Evolutionary conservation across 2,329 filamentous ascomycete species (phyloP).

Genomic region (Pyricularia pennisetigena): DNA sequence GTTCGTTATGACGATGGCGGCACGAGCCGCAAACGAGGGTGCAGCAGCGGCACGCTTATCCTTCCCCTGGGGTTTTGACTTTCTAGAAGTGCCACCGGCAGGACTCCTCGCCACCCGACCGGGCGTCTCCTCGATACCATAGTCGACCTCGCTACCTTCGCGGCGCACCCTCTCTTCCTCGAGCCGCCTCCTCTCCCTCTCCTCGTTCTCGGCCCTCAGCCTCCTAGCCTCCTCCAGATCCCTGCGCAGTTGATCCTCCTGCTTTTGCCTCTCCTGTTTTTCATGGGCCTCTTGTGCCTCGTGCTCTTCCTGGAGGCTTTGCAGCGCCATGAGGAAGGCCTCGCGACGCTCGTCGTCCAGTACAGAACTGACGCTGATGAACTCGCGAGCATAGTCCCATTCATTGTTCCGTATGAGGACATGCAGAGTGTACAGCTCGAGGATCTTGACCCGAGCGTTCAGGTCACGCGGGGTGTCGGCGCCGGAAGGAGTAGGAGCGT

Average conservation of each 20-base stretch:
- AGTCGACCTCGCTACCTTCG: slow-evolving; percentile 54
- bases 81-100: slow-evolving; percentile 1
- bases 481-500: slow-evolving; percentile 37
- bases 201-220: slow-evolving; percentile 48
- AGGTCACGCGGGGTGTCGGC: slow-evolving; percentile 79
- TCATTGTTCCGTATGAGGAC: slow-evolving; percentile 88
- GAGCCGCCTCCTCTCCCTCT: slow-evolving; percentile 38
- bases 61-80: slow-evolving; percentile 19
- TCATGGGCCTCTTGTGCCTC: slow-evolving; percentile 59
- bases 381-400: slow-evolving; percentile 91
- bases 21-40: slow-evolving; percentile 34
- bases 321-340: slow-evolving; percentile 76
- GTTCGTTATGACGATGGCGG: slow-evolving; percentile 41
- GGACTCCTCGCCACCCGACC: slow-evolving; percentile 20
- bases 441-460: slow-evolving; percentile 75
- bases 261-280: slow-evolving; percentile 44
- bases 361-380: slow-evolving; percentile 76
- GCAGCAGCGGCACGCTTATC: slow-evolving; percentile 19
- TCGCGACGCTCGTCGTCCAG: slow-evolving; percentile 89
- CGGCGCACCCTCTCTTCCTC: slow-evolving; percentile 42
- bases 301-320: slow-evolving; percentile 77
- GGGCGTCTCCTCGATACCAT: slow-evolving; percentile 52
- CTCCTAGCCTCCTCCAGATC: slow-evolving; percentile 49
- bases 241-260: slow-evolving; percentile 45
- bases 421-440: slow-evolving; percentile 92